Base-by-base conservation (phyloP, 1,284 basidiomycete species). In the Cryptococcus amylolentus region DNA sequence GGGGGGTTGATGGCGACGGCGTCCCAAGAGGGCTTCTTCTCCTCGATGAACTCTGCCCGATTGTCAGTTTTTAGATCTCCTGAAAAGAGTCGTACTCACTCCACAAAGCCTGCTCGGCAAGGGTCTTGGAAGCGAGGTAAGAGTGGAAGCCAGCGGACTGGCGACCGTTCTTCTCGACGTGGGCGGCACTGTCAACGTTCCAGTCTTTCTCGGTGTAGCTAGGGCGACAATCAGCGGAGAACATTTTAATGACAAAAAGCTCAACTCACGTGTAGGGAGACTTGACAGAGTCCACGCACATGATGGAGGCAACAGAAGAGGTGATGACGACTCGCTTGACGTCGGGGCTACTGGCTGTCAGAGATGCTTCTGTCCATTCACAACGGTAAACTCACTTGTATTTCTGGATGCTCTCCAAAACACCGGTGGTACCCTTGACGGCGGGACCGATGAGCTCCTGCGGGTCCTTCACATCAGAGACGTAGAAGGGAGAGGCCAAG, bases 241-340 rank as follows among this genome's bases (percentile, higher is more conserved):
- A 2, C 23, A 48, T 49, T 50, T 47, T 52, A 31, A 50, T 47
- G 41, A 54, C 31, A 8, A 35, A 9, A 35, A 35, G 5, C 31
- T 6, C 10, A 1, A 35, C 31, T 35, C 31, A 35, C 31, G 5
- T 35, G 31, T 35, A 44, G 10, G 58, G 52, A 4, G 60, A 16
- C 48, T 51, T 51, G 6, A 46, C 28, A 51, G 61, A 67, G 56
- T 55, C 60, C 45, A 52, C 49, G 51, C 46, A 55, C 40, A 82
- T 58, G 55, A 86, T 73, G 4, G 84, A 74, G 0, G 82, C 84
- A 45, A 77, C 80, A 0, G 87, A 87, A 1, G 83, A 83, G 42
- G 86, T 87, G 56, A 89, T 75, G 51, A 90, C 84, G 45, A 91
- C 78, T 2, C 88, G 83, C 69, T 84, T 81, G 56, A 88, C 78